phyloP scores from a whole-genome alignment of 2,329 filamentous ascomycete genomes.

The Colletotrichum caudatum region DNA sequence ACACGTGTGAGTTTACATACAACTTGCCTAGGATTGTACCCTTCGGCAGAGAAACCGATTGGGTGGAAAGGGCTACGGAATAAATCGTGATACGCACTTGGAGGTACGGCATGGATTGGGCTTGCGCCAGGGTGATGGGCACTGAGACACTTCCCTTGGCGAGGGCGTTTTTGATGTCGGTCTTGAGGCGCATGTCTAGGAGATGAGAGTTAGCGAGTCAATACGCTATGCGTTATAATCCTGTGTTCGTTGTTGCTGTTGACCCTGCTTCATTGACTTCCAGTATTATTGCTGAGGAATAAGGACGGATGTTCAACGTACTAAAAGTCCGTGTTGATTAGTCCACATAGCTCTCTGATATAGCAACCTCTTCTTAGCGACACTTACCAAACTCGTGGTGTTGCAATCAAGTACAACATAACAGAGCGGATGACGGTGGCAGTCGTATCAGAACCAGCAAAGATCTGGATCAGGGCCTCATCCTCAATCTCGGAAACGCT shows the following conservation, averaged over 20 bases:
- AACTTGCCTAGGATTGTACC: conserved; percentile 2
- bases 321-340: neutral
- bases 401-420: conserved; percentile 61
- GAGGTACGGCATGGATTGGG: conserved; percentile 49
- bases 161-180: conserved; percentile 3
- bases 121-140: conserved; percentile 38
- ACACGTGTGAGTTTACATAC: conserved; percentile 1
- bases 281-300: neutral
- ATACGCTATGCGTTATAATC: neutral
- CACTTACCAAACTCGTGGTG: conserved; percentile 47
- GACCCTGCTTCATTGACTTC: neutral
- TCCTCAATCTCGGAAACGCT: conserved; percentile 46
- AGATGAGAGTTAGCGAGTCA: neutral
- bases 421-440: conserved; percentile 62
- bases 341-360: neutral
- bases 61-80: neutral
- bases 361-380: conserved; percentile 30
- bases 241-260: neutral
- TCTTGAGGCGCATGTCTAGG: conserved; percentile 7
- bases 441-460: conserved; percentile 61
- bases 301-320: neutral
- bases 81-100: conserved; percentile 38
- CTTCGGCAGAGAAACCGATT: neutral
- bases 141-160: conserved; percentile 6
- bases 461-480: conserved; percentile 45